Conservation (phyloP, 2,329 filamentous ascomycete species). For the Curvularia lunata region DNA sequence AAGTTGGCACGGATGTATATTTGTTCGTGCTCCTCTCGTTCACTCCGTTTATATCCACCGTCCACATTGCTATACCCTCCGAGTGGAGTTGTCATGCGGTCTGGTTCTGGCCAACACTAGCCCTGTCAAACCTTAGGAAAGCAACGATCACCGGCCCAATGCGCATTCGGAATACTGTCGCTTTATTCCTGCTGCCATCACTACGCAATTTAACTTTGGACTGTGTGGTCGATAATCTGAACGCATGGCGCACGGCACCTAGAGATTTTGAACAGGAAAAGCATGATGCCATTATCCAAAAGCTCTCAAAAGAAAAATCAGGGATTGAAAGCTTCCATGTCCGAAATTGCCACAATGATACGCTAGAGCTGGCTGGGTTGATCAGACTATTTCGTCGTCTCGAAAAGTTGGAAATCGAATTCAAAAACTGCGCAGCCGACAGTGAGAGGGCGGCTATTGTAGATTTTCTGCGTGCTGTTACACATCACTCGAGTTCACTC, state of each 20-base stretch:
- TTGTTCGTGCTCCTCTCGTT: constrained; percentile 3
- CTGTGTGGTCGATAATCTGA: background rate
- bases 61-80: background rate
- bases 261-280: background rate
- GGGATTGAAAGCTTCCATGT: constrained; percentile 6
- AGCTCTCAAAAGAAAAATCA: constrained; percentile 10
- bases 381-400: constrained; percentile 3
- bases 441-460: background rate
- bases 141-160: background rate
- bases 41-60: background rate
- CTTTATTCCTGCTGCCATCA: constrained; percentile 7
- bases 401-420: constrained; percentile 5
- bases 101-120: constrained; percentile 7
- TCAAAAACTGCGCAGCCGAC: too few relatives aligned
- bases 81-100: background rate
- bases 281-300: background rate
- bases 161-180: constrained; percentile 5
- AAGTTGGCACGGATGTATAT: background rate
- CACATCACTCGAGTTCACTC: constrained; percentile 7
- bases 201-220: constrained; percentile 7
- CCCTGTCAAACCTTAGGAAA: constrained; percentile 4
- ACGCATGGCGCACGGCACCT: background rate
- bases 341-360: background rate
- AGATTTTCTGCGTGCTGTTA: background rate
- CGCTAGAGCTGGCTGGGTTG: background rate